phyloP scores from a whole-genome alignment of 305 asterid genomes.

The Plantago lanceolata region DNA sequence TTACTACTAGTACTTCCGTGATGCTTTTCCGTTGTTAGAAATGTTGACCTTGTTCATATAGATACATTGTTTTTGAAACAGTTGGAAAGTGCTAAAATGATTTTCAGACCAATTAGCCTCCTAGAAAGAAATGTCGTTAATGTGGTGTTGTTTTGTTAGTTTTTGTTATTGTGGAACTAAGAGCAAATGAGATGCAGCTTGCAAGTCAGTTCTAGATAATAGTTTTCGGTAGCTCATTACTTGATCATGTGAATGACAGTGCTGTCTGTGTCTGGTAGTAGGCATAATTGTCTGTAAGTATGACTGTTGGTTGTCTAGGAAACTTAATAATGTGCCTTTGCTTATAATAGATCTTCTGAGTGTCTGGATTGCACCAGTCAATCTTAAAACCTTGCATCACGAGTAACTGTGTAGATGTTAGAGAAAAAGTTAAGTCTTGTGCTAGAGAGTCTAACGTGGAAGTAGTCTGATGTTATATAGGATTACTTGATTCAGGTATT shows the following conservation, averaged over 20 bases:
- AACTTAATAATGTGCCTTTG: conserved; percentile 9
- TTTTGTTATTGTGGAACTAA: neutral
- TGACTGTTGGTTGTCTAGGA: conserved; percentile 9
- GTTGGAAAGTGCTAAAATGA: too few relatives aligned
- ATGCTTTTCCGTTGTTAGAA: too few relatives aligned
- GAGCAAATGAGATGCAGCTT: neutral
- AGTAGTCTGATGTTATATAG: neutral
- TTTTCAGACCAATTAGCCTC: too few relatives aligned
- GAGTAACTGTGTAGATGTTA: neutral
- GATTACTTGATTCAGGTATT: conserved; percentile 16
- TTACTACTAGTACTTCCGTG: neutral
- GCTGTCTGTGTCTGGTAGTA: conserved; percentile 1
- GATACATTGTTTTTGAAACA: too few relatives aligned
- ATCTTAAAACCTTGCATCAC: conserved; percentile 8
- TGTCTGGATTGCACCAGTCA: neutral
- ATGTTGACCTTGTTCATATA: too few relatives aligned
- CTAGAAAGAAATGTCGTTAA: too few relatives aligned
- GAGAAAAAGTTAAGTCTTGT: too few relatives aligned
- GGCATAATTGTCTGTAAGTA: conserved; percentile 4
- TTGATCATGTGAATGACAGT: neutral
- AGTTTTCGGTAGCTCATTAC: conserved; percentile 12
- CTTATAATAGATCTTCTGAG: conserved; percentile 4
- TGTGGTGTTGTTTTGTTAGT: neutral
- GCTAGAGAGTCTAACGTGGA: too few relatives aligned
- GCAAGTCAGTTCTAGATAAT: neutral